Base-by-base conservation (phyloP, 1,139 yeast genomes). In the Protomyces pachydermus region DNA sequence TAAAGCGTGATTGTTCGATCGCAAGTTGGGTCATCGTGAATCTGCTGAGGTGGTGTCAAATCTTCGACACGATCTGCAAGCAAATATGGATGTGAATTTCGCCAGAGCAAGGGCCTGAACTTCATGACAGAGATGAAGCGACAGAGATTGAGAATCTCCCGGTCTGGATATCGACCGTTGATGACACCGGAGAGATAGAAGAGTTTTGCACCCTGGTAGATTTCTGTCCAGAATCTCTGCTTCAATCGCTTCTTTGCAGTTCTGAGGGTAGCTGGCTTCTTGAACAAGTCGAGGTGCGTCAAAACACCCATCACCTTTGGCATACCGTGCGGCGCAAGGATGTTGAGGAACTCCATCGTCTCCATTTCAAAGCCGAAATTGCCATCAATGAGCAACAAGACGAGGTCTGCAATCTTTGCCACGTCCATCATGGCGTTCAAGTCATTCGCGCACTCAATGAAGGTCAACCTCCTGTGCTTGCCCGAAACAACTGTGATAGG, bases 311-410 rank as follows among this genome's bases (percentile, higher is more conserved):
- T 80, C 34, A 95, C 96, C 73, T 97, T 83, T 55, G 99, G 98
- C 91, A 95, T 93, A 75, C 98, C 99, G 74, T 95, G 98, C 72
- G 95, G 97, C 71, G 95, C 96, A 4, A 97, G 95, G 69, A 95
- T 83, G 73, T 95, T 95, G 69, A 95, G 81, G 73, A 95, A 95
- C 76, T 95, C 99, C 98, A 95, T 95, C 16, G 98, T 95, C 76
- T 95, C 99, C 99, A 95, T 95, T 78, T 95, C 99, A 68, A 95
- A 85, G 3, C 99, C 99, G 74, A 90, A 95, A 75, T 95, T 95
- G 68, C 98, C 98, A 77, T 95, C 99, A 68, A 95, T 85, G 81
- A 93, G 78, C 67, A 95, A 76, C 65, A 95, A 79, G 23, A 95
- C 96, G 68, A 95, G 80, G 75, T 95, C 99, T 0, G 98, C 97